Evolutionary conservation across 1,284 basidiomycete genomes (phyloP).

Genomic region (Retiboletus fuscus): DNA sequence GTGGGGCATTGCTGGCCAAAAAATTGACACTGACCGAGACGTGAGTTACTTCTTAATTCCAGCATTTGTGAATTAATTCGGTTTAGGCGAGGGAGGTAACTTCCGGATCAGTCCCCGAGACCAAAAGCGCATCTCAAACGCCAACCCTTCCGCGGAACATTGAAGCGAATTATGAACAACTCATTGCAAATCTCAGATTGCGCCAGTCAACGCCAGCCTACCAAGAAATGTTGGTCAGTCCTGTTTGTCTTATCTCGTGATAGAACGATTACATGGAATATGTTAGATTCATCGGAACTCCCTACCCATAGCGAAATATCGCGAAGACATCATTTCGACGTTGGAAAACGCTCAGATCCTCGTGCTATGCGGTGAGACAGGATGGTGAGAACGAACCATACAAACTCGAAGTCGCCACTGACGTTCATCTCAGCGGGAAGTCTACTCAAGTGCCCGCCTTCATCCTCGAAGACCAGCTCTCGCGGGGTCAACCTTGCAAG

Average conservation of each 20-base stretch:
- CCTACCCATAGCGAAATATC: conserved; percentile 91
- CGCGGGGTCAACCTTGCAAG: conserved; percentile 86
- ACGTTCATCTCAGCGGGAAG: conserved; percentile 78
- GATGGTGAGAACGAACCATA: conserved; percentile 70
- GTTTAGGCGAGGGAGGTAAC: conserved; percentile 48
- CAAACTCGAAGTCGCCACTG: conserved; percentile 15
- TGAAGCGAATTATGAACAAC: conserved; percentile 57
- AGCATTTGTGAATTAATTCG: conserved; percentile 15
- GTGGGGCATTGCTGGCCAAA: conserved; percentile 69
- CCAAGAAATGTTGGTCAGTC: conserved; percentile 87
- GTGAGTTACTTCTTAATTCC: conserved; percentile 49
- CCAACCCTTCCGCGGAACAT: conserved; percentile 36
- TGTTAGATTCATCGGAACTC: conserved; percentile 74
- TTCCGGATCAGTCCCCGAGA: conserved; percentile 45
- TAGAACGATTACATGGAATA: conserved; percentile 16
- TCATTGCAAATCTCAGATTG: conserved; percentile 69
- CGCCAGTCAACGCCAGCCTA: conserved; percentile 76
- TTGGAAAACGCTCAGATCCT: conserved; percentile 88
- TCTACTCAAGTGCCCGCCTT: conserved; percentile 97
- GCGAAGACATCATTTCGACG: conserved; percentile 78
- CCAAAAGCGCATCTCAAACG: conserved; percentile 32
- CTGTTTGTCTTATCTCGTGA: conserved; percentile 3
- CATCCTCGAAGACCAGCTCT: conserved; percentile 92
- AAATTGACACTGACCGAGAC: conserved; percentile 58
- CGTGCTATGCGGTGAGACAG: conserved; percentile 97